Evolutionary conservation across 345 rosid species (phyloP).

Genomic region (Linum trigynum): DNA sequence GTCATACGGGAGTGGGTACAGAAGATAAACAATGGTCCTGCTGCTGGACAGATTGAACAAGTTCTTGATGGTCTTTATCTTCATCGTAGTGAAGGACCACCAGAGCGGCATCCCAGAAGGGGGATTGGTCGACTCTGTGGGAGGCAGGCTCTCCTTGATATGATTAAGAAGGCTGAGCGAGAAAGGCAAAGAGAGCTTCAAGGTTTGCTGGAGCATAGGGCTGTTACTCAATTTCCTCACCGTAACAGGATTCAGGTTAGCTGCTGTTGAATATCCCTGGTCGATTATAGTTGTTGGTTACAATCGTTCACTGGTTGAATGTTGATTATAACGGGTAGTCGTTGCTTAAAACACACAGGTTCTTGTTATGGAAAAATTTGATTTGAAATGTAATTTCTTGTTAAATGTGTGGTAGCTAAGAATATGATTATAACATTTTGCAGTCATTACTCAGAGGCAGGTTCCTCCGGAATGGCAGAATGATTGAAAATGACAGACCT

Average conservation of each 20-base stretch:
- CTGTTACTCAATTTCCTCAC: slow-evolving; percentile 83
- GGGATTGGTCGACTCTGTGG: slow-evolving; percentile 83
- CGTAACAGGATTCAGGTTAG: slow-evolving; percentile 90
- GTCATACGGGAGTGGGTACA: slow-evolving; percentile 81
- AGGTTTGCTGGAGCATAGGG: slow-evolving; percentile 47
- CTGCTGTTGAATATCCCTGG: not conserved
- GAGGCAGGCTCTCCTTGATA: slow-evolving; percentile 75
- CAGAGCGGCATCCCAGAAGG: slow-evolving; percentile 42
- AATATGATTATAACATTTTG: slow-evolving; percentile 12
- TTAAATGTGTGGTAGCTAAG: not conserved
- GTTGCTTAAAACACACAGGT: no score
- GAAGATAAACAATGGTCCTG: slow-evolving; percentile 51
- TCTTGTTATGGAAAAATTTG: no score
- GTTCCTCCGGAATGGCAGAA: slow-evolving; percentile 75
- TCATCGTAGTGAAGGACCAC: slow-evolving; percentile 34
- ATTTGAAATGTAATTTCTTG: not conserved
- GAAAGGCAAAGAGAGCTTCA: slow-evolving; percentile 78
- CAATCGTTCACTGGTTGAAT: not conserved
- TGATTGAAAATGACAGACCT: slow-evolving; percentile 41
- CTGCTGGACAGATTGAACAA: slow-evolving; percentile 53
- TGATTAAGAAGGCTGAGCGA: slow-evolving; percentile 69
- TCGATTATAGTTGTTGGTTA: no score
- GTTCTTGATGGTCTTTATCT: slow-evolving; percentile 57
- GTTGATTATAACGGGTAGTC: no score
- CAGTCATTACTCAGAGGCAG: slow-evolving; percentile 91